phyloP scores from a whole-genome alignment of 139 green algal genomes.

The Yamagishiella unicocca region DNA sequence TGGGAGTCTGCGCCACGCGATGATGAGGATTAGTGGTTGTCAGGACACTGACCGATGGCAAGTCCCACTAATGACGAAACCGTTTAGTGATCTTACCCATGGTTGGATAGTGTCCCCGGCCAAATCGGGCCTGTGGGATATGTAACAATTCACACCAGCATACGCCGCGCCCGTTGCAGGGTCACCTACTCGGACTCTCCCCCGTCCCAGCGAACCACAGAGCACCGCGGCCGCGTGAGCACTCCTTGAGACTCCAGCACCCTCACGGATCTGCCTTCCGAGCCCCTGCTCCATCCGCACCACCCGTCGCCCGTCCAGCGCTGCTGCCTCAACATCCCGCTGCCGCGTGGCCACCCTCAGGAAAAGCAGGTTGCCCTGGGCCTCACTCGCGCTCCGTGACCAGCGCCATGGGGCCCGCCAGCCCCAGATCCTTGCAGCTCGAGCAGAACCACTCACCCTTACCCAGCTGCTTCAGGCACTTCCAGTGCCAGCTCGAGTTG shows the following conservation, averaged over 20 bases:
- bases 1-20: too few relatives aligned
- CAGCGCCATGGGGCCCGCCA: not conserved
- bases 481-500: conserved; percentile 71
- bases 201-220: not conserved
- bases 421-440: not conserved
- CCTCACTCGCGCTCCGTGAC: not conserved
- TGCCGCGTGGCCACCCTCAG: not conserved
- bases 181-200: not conserved
- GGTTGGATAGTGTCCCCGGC: too few relatives aligned
- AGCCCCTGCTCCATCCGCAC: not conserved
- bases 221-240: not conserved
- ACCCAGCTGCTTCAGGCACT: conserved; percentile 65
- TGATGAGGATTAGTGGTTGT: too few relatives aligned
- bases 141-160: too few relatives aligned
- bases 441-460: conserved; percentile 77
- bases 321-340: not conserved
- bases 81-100: too few relatives aligned
- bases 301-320: not conserved
- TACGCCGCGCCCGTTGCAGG: not conserved
- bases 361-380: not conserved
- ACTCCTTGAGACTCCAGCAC: not conserved
- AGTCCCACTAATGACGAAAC: too few relatives aligned
- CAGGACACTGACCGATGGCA: too few relatives aligned
- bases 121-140: too few relatives aligned
- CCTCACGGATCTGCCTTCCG: not conserved